Base-by-base conservation (phyloP, 805 yeast genomes). In the Lachancea cidri region DNA sequence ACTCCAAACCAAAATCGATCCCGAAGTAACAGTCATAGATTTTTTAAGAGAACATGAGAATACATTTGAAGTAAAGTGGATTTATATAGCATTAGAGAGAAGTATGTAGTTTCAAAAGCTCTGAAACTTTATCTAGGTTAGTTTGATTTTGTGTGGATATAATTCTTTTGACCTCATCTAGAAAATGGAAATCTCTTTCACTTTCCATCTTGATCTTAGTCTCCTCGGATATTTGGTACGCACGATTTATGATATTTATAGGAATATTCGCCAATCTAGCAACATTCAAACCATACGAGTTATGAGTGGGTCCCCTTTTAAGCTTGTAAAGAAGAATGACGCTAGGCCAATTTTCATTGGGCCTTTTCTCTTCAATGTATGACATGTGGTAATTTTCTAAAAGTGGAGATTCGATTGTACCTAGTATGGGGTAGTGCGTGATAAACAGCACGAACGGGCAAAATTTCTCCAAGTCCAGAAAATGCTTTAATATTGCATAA, bases 221-320 rank as follows among this genome's bases (percentile, higher is more conserved):
- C 17, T 14, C 19, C 25, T 56, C 50, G 3, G 68, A 60, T 7
- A 58, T 44, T 58, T 39, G 49, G 37, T 35, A 62, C 0, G 86
- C 86, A 3, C 56, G 51, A 1, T 63, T 57, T 4, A 80, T 66
- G 5, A 82, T 65, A 1, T 53, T 55, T 3, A 52, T 54, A 1
- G 81, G 77, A 1, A 88, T 62, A 0, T 77, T 76, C 0, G 96
- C 93, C 43, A 87, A 54, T 44, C 77, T 73, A 0, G 96, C 96
- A 29, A 86, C 95, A 55, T 88, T 86, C 27, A 89, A 66, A 1
- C 96, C 97, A 59, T 82, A 87, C 41, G 89, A 84, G 41, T 80
- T 73, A 32, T 74, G 63, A 29, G 83, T 74, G 3, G 65, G 62
- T 0, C 84, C 86, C 8, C 56, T 50, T 9, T 57, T 70, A 22